phyloP scores from a whole-genome alignment of 176 grass and related monocot species.

The Miscanthus lutarioriparius region DNA sequence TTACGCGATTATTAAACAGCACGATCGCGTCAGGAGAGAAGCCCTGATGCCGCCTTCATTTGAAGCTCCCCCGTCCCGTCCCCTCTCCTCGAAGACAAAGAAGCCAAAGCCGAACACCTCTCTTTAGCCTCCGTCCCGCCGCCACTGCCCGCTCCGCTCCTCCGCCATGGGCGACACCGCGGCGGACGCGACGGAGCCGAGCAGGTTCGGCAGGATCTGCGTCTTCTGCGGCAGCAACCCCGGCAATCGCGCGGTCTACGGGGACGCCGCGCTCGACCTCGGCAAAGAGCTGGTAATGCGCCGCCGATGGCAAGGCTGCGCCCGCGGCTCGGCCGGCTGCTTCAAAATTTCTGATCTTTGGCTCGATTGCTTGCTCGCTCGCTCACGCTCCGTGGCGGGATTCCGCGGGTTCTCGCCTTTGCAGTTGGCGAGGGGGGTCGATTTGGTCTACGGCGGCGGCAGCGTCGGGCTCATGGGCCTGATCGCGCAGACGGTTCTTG shows the following conservation, averaged over 20 bases:
- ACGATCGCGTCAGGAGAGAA: slow-evolving; percentile 8
- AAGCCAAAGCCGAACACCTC: slow-evolving; percentile 19
- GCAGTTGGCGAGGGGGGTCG: slow-evolving; percentile 71
- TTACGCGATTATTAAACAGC: slow-evolving; percentile 13
- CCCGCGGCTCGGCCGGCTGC: not conserved
- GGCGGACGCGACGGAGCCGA: not conserved
- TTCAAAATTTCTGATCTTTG: slow-evolving; percentile 4
- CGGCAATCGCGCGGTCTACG: slow-evolving; percentile 71
- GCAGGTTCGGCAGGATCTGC: slow-evolving; percentile 84
- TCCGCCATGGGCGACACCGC: slow-evolving; percentile 34
- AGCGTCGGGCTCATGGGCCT: slow-evolving; percentile 96
- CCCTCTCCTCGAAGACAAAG: not conserved
- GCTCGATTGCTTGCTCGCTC: not conserved
- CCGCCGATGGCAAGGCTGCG: not conserved
- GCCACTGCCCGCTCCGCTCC: not conserved
- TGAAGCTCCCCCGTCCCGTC: slow-evolving; percentile 31
- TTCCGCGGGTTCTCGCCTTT: not conserved
- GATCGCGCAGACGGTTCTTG: slow-evolving; percentile 82
- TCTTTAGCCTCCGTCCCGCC: not conserved
- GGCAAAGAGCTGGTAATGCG: slow-evolving; percentile 80
- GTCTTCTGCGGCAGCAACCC: slow-evolving; percentile 99
- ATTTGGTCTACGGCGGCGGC: slow-evolving; percentile 96
- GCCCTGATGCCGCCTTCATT: slow-evolving; percentile 45
- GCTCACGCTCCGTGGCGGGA: not conserved
- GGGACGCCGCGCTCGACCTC: slow-evolving; percentile 85